These are phyloP conservation scores for Bacidia gigantensis DNA, from an alignment of 495 filamentous ascomycete genomes.

Conservation along the genomic window DNA sequence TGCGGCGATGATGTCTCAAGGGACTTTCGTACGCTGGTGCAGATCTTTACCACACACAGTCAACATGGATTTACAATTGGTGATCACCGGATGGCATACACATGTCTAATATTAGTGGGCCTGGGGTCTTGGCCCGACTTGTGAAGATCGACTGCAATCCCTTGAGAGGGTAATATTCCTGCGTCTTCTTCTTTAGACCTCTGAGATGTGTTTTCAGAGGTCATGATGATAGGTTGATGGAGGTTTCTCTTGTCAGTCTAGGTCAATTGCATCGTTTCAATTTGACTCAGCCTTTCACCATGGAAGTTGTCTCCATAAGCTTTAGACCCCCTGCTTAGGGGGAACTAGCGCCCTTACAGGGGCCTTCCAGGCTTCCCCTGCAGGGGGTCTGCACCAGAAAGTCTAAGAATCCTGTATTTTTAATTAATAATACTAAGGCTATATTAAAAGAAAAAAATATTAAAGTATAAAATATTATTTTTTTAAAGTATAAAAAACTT, in stretches of 20 bases:
- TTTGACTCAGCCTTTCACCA: not conserved
- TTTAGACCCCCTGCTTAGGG: too few relatives aligned
- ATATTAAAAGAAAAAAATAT: too few relatives aligned
- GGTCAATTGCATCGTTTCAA: not conserved
- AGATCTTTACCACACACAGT: constrained; percentile 29
- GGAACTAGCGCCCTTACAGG: too few relatives aligned
- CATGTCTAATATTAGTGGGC: constrained; percentile 27
- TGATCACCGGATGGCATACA: constrained; percentile 23
- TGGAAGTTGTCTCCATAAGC: not conserved
- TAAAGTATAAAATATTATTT: too few relatives aligned
- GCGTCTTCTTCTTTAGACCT: constrained; percentile 16
- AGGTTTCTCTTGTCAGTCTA: not conserved
- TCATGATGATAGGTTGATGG: not conserved
- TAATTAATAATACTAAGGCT: too few relatives aligned
- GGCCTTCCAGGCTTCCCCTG: too few relatives aligned
- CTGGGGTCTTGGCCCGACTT: constrained; percentile 11
- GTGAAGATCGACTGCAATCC: constrained; percentile 25
- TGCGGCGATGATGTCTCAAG: constrained; percentile 60
- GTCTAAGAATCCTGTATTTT: too few relatives aligned
- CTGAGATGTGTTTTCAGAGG: constrained; percentile 12
- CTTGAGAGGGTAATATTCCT: constrained; percentile 27
- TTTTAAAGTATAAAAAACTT: too few relatives aligned
- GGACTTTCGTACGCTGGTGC: constrained; percentile 48
- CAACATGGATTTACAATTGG: constrained; percentile 1
- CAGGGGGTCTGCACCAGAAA: too few relatives aligned